phyloP scores from a whole-genome alignment of 768 basidiomycete species.

The Erythrobasidium yunnanense region DNA sequence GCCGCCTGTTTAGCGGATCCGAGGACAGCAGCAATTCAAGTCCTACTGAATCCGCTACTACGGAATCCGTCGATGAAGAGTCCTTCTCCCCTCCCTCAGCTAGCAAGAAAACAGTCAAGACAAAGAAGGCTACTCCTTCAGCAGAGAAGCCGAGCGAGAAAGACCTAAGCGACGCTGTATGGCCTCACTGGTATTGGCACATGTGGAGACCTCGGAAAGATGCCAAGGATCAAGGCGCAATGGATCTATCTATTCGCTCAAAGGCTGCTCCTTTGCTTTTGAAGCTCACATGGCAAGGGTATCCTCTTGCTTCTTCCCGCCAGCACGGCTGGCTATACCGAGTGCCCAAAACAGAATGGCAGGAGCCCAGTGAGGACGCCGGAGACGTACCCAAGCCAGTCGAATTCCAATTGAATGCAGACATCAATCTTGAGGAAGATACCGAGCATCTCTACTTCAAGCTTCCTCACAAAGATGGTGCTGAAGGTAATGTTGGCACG shows the following conservation, averaged over 20 bases:
- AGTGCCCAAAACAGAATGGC: slow-evolving; percentile 46
- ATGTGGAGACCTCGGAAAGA: slow-evolving; percentile 44
- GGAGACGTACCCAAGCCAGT: slow-evolving; percentile 49
- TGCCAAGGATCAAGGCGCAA: slow-evolving; percentile 50
- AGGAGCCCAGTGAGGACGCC: slow-evolving; percentile 37
- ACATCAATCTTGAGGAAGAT: slow-evolving; percentile 51
- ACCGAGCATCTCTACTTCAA: slow-evolving; percentile 62
- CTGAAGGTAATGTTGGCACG: slow-evolving; percentile 85
- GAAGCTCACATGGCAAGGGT: slow-evolving; percentile 72
- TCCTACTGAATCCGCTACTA: too few relatives aligned
- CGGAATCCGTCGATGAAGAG: too few relatives aligned
- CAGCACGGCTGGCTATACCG: slow-evolving; percentile 88
- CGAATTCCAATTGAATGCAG: slow-evolving; percentile 55
- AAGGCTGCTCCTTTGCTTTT: slow-evolving; percentile 74
- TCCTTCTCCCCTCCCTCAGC: too few relatives aligned
- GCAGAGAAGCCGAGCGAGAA: too few relatives aligned
- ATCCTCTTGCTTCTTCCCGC: slow-evolving; percentile 72
- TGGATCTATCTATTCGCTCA: slow-evolving; percentile 76
- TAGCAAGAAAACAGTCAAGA: too few relatives aligned
- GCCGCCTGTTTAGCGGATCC: too few relatives aligned
- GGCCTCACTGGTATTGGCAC: slow-evolving; percentile 98
- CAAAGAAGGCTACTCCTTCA: too few relatives aligned
- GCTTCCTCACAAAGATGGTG: slow-evolving; percentile 91
- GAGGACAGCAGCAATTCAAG: too few relatives aligned
- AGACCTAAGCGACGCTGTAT: slow-evolving; percentile 40